phyloP scores from a whole-genome alignment of 1,284 basidiomycete genomes.

The Boletus sp. region DNA sequence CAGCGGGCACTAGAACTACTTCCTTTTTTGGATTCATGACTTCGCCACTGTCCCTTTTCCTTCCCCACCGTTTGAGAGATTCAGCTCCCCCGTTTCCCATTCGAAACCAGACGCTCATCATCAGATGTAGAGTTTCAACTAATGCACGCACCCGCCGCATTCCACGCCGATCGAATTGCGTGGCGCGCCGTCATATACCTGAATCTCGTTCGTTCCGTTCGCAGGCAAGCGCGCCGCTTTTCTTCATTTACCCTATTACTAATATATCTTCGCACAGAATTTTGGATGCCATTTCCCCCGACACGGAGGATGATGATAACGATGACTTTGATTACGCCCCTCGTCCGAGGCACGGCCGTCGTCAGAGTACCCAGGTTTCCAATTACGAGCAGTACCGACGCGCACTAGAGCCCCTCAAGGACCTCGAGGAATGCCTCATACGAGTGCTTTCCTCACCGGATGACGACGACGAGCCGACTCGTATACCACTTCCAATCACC shows the following conservation, averaged over 20 bases:
- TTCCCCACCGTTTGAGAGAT: background rate
- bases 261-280: slow-evolving; percentile 50
- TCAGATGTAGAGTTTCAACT: slow-evolving; percentile 72
- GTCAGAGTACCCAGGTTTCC: slow-evolving; percentile 51
- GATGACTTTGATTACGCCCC: slow-evolving; percentile 53
- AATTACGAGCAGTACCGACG: slow-evolving; percentile 64
- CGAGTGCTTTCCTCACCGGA: slow-evolving; percentile 64
- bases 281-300: slow-evolving; percentile 73
- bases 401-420: slow-evolving; percentile 63
- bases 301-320: slow-evolving; percentile 53
- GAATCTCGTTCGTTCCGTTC: slow-evolving; percentile 78
- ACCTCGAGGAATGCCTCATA: slow-evolving; percentile 69
- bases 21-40: slow-evolving; percentile 14
- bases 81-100: slow-evolving; percentile 2
- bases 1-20: background rate
- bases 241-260: slow-evolving; percentile 2
- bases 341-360: slow-evolving; percentile 53
- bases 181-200: slow-evolving; percentile 86
- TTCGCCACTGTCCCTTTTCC: slow-evolving; percentile 5
- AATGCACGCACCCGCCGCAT: slow-evolving; percentile 70
- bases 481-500: slow-evolving; percentile 40
- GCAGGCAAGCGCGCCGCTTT: slow-evolving; percentile 50
- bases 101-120: slow-evolving; percentile 19
- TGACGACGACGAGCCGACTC: slow-evolving; percentile 59
- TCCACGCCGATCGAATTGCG: slow-evolving; percentile 75